phyloP scores from a whole-genome alignment of 345 rosid genomes.

The Cochlearia excelsa region DNA sequence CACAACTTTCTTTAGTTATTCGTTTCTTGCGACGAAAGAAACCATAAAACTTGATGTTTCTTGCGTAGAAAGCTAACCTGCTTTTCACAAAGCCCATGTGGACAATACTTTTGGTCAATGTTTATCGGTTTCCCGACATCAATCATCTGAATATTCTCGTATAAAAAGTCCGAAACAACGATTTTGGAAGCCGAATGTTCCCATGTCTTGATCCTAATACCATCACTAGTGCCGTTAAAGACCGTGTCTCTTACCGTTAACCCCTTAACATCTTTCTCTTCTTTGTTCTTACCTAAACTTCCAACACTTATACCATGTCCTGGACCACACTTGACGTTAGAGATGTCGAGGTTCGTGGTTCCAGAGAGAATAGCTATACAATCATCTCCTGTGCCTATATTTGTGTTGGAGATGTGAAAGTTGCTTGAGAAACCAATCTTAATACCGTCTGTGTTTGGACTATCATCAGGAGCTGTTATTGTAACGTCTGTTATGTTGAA shows the following conservation, averaged over 20 bases:
- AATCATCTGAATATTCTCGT: conserved; percentile 33
- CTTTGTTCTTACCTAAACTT: too few species aligned
- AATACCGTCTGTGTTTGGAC: conserved; percentile 31
- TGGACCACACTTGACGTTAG: too few species aligned
- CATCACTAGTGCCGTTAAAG: too few species aligned
- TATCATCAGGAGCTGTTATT: conserved; percentile 3
- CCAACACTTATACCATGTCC: too few species aligned
- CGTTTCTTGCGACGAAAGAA: neutral
- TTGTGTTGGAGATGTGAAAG: too few species aligned
- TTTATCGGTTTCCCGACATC: conserved; percentile 26
- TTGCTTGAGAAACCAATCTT: conserved; percentile 24
- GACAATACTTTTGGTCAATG: neutral
- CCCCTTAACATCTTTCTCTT: too few species aligned
- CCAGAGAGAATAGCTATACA: too few species aligned
- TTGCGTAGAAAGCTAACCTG: conserved; percentile 19
- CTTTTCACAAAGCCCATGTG: conserved; percentile 19
- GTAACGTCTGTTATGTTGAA: conserved; percentile 25
- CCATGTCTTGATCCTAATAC: conserved; percentile 18
- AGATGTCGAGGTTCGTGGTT: too few species aligned
- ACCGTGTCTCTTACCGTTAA: too few species aligned
- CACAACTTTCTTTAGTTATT: neutral
- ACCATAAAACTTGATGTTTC: neutral
- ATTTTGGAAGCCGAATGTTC: conserved; percentile 24
- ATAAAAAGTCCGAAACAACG: conserved; percentile 23
- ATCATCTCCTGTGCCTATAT: too few species aligned